Conservation (phyloP, 164 flowering plant genomes). For the Tetrastigma voinierianum region DNA sequence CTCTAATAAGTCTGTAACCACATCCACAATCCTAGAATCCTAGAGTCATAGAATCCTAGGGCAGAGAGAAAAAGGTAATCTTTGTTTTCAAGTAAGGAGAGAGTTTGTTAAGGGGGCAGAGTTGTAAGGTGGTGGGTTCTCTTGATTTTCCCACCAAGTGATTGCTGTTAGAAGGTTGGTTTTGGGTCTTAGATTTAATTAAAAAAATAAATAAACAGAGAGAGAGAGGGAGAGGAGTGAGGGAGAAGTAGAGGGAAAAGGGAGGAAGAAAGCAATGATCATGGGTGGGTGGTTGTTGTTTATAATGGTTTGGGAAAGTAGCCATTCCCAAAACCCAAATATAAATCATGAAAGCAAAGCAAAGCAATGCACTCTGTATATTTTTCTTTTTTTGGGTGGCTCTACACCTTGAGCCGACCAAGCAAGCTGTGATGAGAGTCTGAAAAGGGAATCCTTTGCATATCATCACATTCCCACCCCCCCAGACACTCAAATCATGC, state of each 20-base stretch:
- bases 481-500: conserved; percentile 10
- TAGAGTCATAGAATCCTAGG: conserved; percentile 1
- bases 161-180: conserved; percentile 10
- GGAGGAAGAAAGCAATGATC: not conserved
- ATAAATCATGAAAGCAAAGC: conserved; percentile 25
- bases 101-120: conserved; percentile 18
- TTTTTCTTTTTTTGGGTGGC: conserved; percentile 8
- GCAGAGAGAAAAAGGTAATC: not conserved
- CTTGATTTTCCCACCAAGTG: not conserved
- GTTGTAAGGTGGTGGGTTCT: conserved; percentile 6
- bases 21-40: not conserved
- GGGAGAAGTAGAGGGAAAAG: not conserved
- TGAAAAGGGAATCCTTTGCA: conserved; percentile 7
- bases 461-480: conserved; percentile 12
- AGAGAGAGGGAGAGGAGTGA: not conserved
- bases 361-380: not conserved
- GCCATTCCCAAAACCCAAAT: conserved; percentile 5
- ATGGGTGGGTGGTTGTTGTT: not conserved
- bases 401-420: conserved; percentile 12
- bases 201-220: no score
- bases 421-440: conserved; percentile 12
- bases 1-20: not conserved
- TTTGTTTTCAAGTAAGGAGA: conserved; percentile 15
- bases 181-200: not conserved
- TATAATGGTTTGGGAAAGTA: conserved; percentile 9